Evolutionary conservation across 1,284 basidiomycete genomes (phyloP).

Genomic region (Filobasidium uniguttulatum): DNA sequence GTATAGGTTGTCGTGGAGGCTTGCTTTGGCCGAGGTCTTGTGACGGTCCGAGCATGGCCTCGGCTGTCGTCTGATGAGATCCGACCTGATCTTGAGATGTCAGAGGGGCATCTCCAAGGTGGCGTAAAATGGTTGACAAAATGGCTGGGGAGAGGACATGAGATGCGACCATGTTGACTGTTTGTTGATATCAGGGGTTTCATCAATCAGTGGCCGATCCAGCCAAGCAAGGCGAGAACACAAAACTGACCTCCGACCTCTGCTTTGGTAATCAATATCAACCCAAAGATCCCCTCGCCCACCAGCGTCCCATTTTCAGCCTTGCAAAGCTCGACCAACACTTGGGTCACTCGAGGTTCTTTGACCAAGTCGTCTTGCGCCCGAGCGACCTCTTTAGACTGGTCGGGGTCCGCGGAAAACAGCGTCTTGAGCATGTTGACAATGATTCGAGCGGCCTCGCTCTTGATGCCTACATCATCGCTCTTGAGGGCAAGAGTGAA

Average conservation of each 20-base stretch:
- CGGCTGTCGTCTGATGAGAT: too few relatives aligned
- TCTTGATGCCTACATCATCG: neutral
- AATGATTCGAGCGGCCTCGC: neutral
- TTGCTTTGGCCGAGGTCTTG: too few relatives aligned
- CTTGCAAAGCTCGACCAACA: neutral
- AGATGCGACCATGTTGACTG: too few relatives aligned
- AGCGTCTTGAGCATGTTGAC: neutral
- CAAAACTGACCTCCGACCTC: neutral
- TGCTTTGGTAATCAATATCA: neutral
- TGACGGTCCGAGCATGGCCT: neutral
- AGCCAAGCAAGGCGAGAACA: neutral
- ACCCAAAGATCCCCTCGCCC: neutral
- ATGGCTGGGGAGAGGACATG: too few relatives aligned
- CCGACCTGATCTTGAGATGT: too few relatives aligned
- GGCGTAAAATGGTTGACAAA: too few relatives aligned
- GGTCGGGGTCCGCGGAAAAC: neutral
- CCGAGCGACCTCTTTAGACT: neutral
- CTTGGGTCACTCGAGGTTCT: neutral
- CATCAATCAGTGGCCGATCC: too few relatives aligned
- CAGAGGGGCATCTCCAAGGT: too few relatives aligned
- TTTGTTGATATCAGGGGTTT: too few relatives aligned
- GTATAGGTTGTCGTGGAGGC: neutral
- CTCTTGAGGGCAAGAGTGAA: neutral
- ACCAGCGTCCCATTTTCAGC: neutral
- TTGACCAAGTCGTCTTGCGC: neutral